Evolutionary conservation across 176 grass and related monocot genomes (phyloP), one percentile per base, ranked within the genome.

Genomic region (Canna indica): DNA sequence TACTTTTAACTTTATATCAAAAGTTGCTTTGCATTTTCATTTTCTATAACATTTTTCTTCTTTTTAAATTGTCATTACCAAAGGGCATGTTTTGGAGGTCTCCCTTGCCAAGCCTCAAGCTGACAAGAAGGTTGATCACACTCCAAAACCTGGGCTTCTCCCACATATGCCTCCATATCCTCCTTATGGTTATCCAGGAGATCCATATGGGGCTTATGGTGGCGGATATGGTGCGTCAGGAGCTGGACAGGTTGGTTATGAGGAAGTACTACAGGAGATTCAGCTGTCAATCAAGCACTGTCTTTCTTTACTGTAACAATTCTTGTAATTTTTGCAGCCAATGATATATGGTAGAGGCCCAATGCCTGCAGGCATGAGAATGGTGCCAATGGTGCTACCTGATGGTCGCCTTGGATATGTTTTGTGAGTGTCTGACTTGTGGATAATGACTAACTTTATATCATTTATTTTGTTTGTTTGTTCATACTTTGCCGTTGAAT

Each of bases 261-360:
- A n/a, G n/a, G n/a, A n/a, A n/a, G n/a, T n/a, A n/a, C n/a, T n/a
- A n/a, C n/a, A n/a, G n/a, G n/a, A n/a, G n/a, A n/a, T n/a, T n/a
- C n/a, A n/a, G n/a, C n/a, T n/a, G n/a, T n/a, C n/a, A 29, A 20
- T 20, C 2, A 17, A 22, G 17, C 28, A 9, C 17, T 2, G 32
- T 18, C 3, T 85, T 22, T 46, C 16, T 42, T 22, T 14, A 31
- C 16, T 42, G 17, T 29, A 30, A 62, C 68, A 17, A 26, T 67
- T 47, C 34, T 10, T 10, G 50, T 32, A 22, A 22, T 41, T 24
- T 81, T 42, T 73, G 67, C 78, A 97, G 94, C 94, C 94, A 20
- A 86, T 97, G 88, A 97, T 97, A 29, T 92, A 99, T 84, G 94
- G 94, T 75, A 82, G 94, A 85, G 94, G 94, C 16, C 94, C 89